Base-by-base conservation (phyloP, 345 rosid genomes). In the Adansonia digitata region DNA sequence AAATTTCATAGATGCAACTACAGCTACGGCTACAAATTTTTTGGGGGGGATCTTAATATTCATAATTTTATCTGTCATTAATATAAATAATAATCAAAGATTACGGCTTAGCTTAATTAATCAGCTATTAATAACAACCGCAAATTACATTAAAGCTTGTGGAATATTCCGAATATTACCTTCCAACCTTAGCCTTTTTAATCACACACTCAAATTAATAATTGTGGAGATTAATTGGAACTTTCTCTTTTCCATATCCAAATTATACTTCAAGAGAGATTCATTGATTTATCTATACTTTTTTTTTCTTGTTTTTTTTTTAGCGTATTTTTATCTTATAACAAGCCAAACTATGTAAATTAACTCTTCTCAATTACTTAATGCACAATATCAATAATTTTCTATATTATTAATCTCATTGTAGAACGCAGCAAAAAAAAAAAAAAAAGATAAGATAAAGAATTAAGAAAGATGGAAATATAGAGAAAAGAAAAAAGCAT, bases 1-100 rank as follows among this genome's bases (percentile, higher is more conserved):
- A 13, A n/a, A 5, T 20, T 65, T 59, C 74, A 78, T 27, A 60
- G 77, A 37, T 18, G 27, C 75, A 24, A 22, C 48, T 66, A 11
- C 18, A 37, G 22, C 22, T 62, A 9, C 46, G 9, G 12, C 10
- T 8, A 43, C 13, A 43, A 5, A 52, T 52, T n/a, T 18, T 52
- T 43, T n/a, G n/a, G n/a, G n/a, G n/a, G n/a, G n/a, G 48, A 3
- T 43, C 3, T 43, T 43, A 11, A 12, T 43, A 43, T 43, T 43
- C 48, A 43, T 43, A 13, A 3, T 8, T 43, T 43, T 43, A 43
- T 0, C 48, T 1, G 34, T 31, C 34, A 31, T 31, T 1, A 31
- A 43, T 43, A 43, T 42, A n/a, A 4, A 2, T n/a, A 34, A 31
- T 34, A 26, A 31, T 68, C 56, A 45, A 68, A 43, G 11, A 2